Evolutionary conservation across 2,329 filamentous ascomycete species (phyloP), one percentile per base, ranked within the genome.

Genomic region (Calonectria henricotiae): DNA sequence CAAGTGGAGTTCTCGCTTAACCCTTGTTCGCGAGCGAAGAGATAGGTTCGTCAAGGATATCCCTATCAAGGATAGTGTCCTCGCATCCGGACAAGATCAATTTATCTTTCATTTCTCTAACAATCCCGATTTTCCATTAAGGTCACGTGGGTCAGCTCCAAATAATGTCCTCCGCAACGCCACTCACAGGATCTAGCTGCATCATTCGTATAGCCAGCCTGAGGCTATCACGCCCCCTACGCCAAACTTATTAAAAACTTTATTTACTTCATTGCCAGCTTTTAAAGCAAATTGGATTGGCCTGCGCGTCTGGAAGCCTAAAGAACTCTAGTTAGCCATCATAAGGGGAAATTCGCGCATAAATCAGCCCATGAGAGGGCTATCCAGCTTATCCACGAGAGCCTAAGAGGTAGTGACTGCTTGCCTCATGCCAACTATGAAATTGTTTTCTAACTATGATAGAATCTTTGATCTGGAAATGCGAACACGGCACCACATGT

Each of bases 61-160:
- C 37, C 47, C 51, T 39, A 64, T 30, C 23, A n/a, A 51, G 62
- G 20, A 64, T 51, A 54, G 62, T 47, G 62, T 9, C 47, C 27
- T 25, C 46, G 23, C 8, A 25, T 49, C 25, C 25, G 6, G 47
- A 64, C 58, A n/a, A 44, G 23, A 37, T 32, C 5, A 32, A 35
- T 23, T 15, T 12, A 17, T 55, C 25, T 3, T 43, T n/a, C 6
- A 46, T 20, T 46, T 47, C 27, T 23, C n/a, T 8, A 15, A 12
- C 30, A 23, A 39, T 15, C 25, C 12, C 43, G 17, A 3, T 17
- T 23, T 37, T 30, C 12, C 8, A 17, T 17, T 5, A 25, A 39
- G 15, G 43, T 47, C 60, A 47, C 60, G 60, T 62, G 60, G 17
- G 46, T 17, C 11, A 37, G 35, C 35, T 37, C 35, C 35, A 1